Conservation (phyloP, 2,329 filamentous ascomycete species). For the Cytospora leucostoma region DNA sequence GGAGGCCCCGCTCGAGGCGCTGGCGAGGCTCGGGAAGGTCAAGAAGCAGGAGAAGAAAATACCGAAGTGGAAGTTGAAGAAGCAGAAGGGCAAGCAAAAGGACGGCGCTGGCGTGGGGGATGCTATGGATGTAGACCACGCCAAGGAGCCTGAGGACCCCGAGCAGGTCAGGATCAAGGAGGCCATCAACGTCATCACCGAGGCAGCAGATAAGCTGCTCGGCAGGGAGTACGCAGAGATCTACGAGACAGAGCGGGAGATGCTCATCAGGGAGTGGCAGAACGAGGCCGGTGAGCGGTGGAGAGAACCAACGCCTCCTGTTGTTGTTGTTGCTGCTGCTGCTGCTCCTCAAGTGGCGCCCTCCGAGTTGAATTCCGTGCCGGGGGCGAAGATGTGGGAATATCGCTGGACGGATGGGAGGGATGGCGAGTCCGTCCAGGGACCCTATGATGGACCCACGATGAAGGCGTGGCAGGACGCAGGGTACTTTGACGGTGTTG, state of each 20-base stretch:
- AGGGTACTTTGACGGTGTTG: slow-evolving; percentile 92
- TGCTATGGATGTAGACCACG: slow-evolving; percentile 70
- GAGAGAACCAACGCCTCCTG: slow-evolving; percentile 47
- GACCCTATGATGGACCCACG: slow-evolving; percentile 79
- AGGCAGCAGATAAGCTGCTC: slow-evolving; percentile 83
- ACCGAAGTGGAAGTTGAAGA: slow-evolving; percentile 72
- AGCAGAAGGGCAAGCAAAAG: slow-evolving; percentile 55
- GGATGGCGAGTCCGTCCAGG: slow-evolving; percentile 76
- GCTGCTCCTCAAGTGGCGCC: slow-evolving; percentile 25
- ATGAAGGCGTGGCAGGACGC: slow-evolving; percentile 92
- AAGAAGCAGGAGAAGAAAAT: slow-evolving; percentile 59
- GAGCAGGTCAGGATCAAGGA: slow-evolving; percentile 70
- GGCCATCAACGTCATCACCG: slow-evolving; percentile 80
- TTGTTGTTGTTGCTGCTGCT: too few species aligned
- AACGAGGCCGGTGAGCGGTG: slow-evolving; percentile 87
- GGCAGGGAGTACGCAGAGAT: slow-evolving; percentile 84
- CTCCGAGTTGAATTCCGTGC: slow-evolving; percentile 31
- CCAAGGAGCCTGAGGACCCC: slow-evolving; percentile 60
- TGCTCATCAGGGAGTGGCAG: slow-evolving; percentile 78
- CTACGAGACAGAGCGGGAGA: slow-evolving; percentile 85
- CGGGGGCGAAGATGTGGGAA: slow-evolving; percentile 67
- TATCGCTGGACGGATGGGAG: slow-evolving; percentile 90
- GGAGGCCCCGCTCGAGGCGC: slow-evolving; percentile 85
- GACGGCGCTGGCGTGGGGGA: slow-evolving; percentile 43
- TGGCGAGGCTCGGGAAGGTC: slow-evolving; percentile 75